phyloP scores from a whole-genome alignment of 2,329 filamentous ascomycete species.

The Botrytis aclada region DNA sequence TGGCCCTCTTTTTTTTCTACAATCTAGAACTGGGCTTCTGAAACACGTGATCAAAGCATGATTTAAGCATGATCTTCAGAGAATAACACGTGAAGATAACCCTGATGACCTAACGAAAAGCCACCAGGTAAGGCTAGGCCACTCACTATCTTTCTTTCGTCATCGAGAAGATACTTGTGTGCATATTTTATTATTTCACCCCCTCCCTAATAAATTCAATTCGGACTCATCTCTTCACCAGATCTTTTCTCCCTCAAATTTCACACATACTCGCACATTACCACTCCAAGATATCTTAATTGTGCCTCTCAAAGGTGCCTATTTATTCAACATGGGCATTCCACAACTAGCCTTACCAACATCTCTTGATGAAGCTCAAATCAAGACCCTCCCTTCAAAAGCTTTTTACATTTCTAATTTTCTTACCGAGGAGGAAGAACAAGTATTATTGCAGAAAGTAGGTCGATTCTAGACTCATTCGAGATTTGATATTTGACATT shows the following conservation, averaged over 20 bases:
- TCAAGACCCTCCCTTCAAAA: constrained; percentile 55
- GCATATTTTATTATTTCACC: background rate
- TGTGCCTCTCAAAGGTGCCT: background rate
- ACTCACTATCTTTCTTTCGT: background rate
- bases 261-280: background rate
- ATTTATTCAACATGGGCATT: constrained; percentile 12
- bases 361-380: constrained; percentile 50
- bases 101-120: background rate
- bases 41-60: background rate
- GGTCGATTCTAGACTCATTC: constrained; percentile 20
- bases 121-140: background rate
- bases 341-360: constrained; percentile 24
- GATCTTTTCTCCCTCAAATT: background rate
- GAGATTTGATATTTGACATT: background rate
- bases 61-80: background rate
- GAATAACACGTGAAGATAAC: background rate
- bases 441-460: constrained; percentile 67
- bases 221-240: background rate
- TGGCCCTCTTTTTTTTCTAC: background rate
- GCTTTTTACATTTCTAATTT: constrained; percentile 88
- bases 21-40: background rate
- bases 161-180: background rate
- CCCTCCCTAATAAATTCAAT: no score
- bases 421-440: constrained; percentile 73
- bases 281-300: background rate